A percentile compares a stretch with the other conserved stretches of the same genome.
Evolutionary conservation across 345 rosid genomes (phyloP).

Genomic region (Syzygium oleosum): DNA sequence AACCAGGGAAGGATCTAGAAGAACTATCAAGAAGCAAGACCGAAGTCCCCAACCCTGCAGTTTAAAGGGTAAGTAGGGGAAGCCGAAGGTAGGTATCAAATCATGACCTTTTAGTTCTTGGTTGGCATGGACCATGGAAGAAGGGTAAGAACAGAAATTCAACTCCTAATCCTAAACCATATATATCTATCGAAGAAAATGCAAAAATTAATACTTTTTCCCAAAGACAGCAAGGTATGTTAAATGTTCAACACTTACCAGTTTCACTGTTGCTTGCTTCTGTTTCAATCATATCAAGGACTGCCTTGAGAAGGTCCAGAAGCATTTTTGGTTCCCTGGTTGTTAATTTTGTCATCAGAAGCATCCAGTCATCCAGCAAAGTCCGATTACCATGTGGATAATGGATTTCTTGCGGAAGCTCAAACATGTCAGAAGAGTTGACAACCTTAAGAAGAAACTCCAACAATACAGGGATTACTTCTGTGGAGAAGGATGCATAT

Average conservation of each 20-base stretch:
- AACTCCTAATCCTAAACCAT: neutral
- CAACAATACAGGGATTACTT: conserved; percentile 56
- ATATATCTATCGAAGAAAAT: neutral
- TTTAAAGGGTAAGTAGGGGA: neutral
- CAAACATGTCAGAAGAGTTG: conserved; percentile 17
- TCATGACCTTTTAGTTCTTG: neutral
- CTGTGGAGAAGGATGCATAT: conserved; percentile 61
- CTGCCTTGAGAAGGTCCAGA: conserved; percentile 51
- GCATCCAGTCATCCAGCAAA: conserved; percentile 57
- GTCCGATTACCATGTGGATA: conserved; percentile 16
- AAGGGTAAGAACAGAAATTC: neutral
- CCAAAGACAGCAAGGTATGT: conserved; percentile 1
- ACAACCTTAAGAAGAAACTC: conserved; percentile 22
- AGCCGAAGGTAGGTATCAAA: neutral
- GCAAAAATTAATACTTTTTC: neutral
- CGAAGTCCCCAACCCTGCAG: neutral
- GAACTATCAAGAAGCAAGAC: neutral
- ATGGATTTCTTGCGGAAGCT: conserved; percentile 19
- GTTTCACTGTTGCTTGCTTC: conserved; percentile 29
- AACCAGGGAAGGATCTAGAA: neutral
- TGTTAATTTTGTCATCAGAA: conserved; percentile 44
- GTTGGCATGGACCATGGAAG: neutral
- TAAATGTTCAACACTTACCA: conserved; percentile 18
- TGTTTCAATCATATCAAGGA: conserved; percentile 42
- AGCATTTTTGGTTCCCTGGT: conserved; percentile 71